phyloP scores from a whole-genome alignment of 768 basidiomycete genomes.

The Clitopilus hobsonii region DNA sequence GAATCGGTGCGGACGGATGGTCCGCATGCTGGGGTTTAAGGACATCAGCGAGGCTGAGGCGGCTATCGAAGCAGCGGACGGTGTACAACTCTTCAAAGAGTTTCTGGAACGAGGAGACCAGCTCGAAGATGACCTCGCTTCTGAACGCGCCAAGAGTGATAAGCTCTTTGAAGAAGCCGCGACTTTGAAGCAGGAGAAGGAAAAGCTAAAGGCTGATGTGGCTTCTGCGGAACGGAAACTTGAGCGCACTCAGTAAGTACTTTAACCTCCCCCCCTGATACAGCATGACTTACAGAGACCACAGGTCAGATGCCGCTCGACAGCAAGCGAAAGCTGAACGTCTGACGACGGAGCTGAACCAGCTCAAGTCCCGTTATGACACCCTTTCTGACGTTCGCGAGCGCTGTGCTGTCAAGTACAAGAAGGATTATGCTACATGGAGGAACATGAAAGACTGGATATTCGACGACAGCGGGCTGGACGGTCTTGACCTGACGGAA shows the following conservation, averaged over 20 bases:
- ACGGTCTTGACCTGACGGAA: constrained; percentile 19
- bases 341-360: constrained; percentile 21
- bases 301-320: constrained; percentile 4
- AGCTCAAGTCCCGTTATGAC: constrained; percentile 39
- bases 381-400: constrained; percentile 37
- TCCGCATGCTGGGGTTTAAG: constrained; percentile 37
- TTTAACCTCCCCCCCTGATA: background rate
- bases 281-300: background rate
- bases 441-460: constrained; percentile 39
- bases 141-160: constrained; percentile 18
- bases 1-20: constrained; percentile 33
- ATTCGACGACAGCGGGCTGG: constrained; percentile 24
- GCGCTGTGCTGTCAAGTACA: constrained; percentile 42
- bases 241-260: constrained; percentile 8
- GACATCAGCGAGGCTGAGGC: constrained; percentile 38
- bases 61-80: constrained; percentile 30
- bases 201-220: constrained; percentile 11
- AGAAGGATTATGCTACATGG: constrained; percentile 52
- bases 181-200: constrained; percentile 19
- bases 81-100: constrained; percentile 28
- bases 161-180: constrained; percentile 15
- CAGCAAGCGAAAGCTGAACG: constrained; percentile 2
- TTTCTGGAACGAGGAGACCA: constrained; percentile 27
- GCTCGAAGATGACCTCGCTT: constrained; percentile 24
- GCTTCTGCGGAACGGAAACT: background rate